Base-by-base conservation (phyloP, 305 asterid genomes). In the Striga hermonthica region DNA sequence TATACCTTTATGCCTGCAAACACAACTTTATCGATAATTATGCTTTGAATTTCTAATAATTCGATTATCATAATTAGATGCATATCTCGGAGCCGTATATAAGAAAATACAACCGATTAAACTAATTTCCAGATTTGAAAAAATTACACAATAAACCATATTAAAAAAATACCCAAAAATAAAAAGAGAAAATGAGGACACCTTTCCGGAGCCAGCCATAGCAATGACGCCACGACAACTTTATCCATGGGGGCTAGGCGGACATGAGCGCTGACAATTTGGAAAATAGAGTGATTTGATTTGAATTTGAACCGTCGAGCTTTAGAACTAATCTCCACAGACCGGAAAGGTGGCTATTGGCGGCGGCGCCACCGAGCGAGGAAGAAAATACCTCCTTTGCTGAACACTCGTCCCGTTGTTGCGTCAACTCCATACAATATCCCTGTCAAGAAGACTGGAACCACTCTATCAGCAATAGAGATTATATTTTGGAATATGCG, bases 131-230 rank as follows among this genome's bases (percentile, higher is more conserved):
- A 75, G 81, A 79, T 76, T 73, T 67, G 79, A 49, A 65, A 49
- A 4, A 22, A 22, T 16, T 9, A 57, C 56, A n/a, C 12, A 38
- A 13, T 48, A 47, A 56, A 48, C 9, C 35, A 15, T 40, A 11
- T 56, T 15, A 15, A 53, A 4, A 34, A 14, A 57, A 7, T 0
- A 11, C 1, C 0, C 11, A 65, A 37, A 41, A n/a, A 10, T 8
- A 67, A 1, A 22, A 22, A 22, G 38, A 38, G 6, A 10, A 71
- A 63, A 15, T 60, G 13, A 69, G 59, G n/a, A 52, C 35, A 87
- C 97, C 91, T 90, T 87, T 61, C 97, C 95, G 9, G 95, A 65
- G 49, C 90, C 90, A 15, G 95, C 91, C 97, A 90, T 90, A 54
- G 95, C 50, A 57, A 87, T 79, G 34, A 90, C 87, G 10, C 81